Percentiles rank a stretch among this genome's conserved stretches.
phyloP scores from a whole-genome alignment of 2,329 filamentous ascomycete species.

The Alternaria panax region DNA sequence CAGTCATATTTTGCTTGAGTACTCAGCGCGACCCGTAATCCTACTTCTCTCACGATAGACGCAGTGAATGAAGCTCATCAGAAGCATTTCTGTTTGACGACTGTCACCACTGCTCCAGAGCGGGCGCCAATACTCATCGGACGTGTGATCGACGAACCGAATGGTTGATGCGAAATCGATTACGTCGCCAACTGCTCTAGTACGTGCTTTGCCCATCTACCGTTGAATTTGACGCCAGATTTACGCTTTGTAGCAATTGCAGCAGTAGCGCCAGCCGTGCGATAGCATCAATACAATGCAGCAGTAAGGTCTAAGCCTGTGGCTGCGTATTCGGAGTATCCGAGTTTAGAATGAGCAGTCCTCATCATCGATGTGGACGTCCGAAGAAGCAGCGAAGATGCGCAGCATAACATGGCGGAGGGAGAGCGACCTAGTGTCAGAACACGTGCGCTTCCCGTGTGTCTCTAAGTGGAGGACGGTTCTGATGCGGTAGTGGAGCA shows the following conservation, averaged over 20 bases:
- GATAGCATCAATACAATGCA: conserved; percentile 58
- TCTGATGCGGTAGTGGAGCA: not conserved
- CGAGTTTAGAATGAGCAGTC: conserved; percentile 50
- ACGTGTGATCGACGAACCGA: conserved; percentile 66
- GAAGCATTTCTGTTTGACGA: conserved; percentile 52
- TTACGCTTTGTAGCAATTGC: not conserved
- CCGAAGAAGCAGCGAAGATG: conserved; percentile 56
- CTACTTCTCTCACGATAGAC: not conserved
- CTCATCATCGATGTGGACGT: conserved; percentile 67
- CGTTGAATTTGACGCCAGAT: conserved; percentile 27
- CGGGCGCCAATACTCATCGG: conserved; percentile 69
- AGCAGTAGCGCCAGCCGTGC: not conserved
- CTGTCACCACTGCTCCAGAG: conserved; percentile 73
- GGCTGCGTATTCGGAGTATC: not conserved
- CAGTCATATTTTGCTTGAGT: not conserved
- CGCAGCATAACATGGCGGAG: conserved; percentile 49
- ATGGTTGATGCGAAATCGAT: conserved; percentile 58
- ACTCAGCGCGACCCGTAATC: not conserved
- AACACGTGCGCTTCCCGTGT: conserved; percentile 37
- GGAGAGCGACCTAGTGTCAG: conserved; percentile 58
- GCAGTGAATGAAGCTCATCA: not conserved
- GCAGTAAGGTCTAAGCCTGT: not conserved
- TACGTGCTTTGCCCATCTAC: conserved; percentile 46
- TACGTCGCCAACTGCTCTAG: conserved; percentile 66
- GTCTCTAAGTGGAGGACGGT: not conserved